Conservation (phyloP, 2,329 filamentous ascomycete species). For the Hymenotorrendiella dingleyae region DNA sequence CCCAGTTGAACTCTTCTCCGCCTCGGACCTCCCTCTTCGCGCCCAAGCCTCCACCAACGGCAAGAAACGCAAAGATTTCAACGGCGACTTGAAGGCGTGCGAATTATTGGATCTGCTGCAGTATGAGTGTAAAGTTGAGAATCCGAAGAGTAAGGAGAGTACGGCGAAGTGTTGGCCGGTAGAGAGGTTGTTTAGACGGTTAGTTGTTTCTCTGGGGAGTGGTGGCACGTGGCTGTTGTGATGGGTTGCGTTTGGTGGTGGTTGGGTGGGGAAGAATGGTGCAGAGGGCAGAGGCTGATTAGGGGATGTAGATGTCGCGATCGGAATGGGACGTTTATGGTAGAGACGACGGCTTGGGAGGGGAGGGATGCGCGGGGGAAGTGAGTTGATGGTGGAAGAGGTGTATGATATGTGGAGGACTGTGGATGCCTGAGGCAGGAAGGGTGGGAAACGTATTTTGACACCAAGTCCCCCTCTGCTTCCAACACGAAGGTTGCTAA, state of each 20-base stretch:
- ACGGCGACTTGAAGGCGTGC: conserved; percentile 49
- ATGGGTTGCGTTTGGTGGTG: neutral
- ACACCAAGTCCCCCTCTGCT: too few species aligned
- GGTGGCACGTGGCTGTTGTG: neutral
- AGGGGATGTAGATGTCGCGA: conserved; percentile 46
- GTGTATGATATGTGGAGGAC: too few species aligned
- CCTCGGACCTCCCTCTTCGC: conserved; percentile 44
- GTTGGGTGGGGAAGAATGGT: neutral
- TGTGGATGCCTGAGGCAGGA: too few species aligned
- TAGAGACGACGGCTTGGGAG: conserved; percentile 62
- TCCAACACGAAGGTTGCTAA: too few species aligned
- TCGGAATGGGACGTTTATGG: conserved; percentile 49
- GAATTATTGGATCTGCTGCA: conserved; percentile 53
- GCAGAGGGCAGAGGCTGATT: conserved; percentile 7
- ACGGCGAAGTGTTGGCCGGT: conserved; percentile 51
- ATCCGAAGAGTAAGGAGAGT: conserved; percentile 40
- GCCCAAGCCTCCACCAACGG: conserved; percentile 41
- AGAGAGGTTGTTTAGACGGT: conserved; percentile 56
- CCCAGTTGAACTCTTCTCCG: conserved; percentile 49
- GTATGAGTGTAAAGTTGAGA: conserved; percentile 52
- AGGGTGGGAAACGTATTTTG: too few species aligned
- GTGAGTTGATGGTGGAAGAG: too few species aligned
- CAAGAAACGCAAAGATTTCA: conserved; percentile 44
- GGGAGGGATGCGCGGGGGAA: too few species aligned
- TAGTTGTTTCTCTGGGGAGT: conserved; percentile 25